Base-by-base conservation (phyloP, 1,139 yeast species). In the Kurtzmaniella natalensis region DNA sequence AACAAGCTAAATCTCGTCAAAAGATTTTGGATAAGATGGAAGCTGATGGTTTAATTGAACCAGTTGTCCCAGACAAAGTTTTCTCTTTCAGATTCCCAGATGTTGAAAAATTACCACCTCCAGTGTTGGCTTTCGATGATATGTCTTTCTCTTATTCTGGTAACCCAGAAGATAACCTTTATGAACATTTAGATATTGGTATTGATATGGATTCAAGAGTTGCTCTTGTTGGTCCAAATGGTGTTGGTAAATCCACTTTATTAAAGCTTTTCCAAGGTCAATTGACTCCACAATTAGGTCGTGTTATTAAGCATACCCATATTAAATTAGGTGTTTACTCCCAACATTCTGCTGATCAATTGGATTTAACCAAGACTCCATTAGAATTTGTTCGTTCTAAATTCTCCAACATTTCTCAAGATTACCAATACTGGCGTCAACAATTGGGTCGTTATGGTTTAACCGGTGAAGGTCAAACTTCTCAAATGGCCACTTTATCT, bases 11-110 rank as follows among this genome's bases (percentile, higher is more conserved):
- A 68, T 92, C 98, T 31, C 87, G 97, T 72, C 98, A 94, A 76
- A 92, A 94, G 81, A 94, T 92, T 59, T 76, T 92, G 65, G 98
- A 92, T 69, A 94, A 94, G 81, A 94, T 92, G 98, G 98, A 92
- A 70, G 98, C 98, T 49, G 98, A 92, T 61, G 99, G 98, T 59
- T 78, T 92, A 54, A 84, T 92, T 55, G 87, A 86, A 66, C 81
- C 95, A 39, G 98, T 94, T 46, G 89, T 79, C 39, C 85, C 86
- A 35, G 98, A 92, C 61, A 86, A 76, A 68, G 95, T 88, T 22
- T 92, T 92, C 64, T 78, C 94, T 3, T 92, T 92, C 78, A 76
- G 84, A 56, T 92, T 94, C 77, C 89, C 97, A 37, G 89, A 81
- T 30, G 96, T 92, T 43, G 98, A 92, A 63, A 88, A 94, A 74